Conservation (phyloP, 805 yeast species). For the Yamadazyma kitorensis region DNA sequence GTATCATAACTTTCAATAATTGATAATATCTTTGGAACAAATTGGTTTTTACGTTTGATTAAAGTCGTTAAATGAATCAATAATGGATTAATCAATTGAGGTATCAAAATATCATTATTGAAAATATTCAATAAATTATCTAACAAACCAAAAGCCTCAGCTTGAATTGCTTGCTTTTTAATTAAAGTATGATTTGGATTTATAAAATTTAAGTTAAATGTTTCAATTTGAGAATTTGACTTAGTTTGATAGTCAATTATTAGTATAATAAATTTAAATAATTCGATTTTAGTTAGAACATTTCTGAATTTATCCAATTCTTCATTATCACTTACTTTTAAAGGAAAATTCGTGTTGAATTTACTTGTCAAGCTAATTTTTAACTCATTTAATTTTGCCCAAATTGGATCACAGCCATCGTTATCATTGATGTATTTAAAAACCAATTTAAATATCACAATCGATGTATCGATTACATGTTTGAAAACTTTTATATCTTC, state of each 20-base stretch:
- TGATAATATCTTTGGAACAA: slow-evolving; percentile 53
- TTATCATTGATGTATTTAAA: slow-evolving; percentile 46
- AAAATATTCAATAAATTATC: slow-evolving; percentile 62
- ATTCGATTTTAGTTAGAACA: slow-evolving; percentile 60
- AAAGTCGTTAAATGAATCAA: slow-evolving; percentile 62
- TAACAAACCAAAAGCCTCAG: slow-evolving; percentile 65
- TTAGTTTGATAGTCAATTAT: slow-evolving; percentile 45
- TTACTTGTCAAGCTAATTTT: slow-evolving; percentile 58
- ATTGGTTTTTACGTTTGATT: slow-evolving; percentile 63
- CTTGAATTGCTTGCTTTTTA: slow-evolving; percentile 51
- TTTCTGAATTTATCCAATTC: slow-evolving; percentile 52
- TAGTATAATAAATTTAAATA: slow-evolving; percentile 62
- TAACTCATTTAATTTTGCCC: slow-evolving; percentile 56
- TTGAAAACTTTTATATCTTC: slow-evolving; percentile 30
- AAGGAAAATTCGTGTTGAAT: slow-evolving; percentile 60
- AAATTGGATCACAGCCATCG: slow-evolving; percentile 44
- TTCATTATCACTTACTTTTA: slow-evolving; percentile 42
- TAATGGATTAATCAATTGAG: slow-evolving; percentile 62
- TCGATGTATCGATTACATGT: slow-evolving; percentile 32
- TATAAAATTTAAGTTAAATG: slow-evolving; percentile 50
- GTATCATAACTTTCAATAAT: slow-evolving; percentile 61
- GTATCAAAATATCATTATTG: slow-evolving; percentile 51
- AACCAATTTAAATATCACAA: slow-evolving; percentile 42
- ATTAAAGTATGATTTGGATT: slow-evolving; percentile 64
- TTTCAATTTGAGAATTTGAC: slow-evolving; percentile 33